A percentile compares a stretch with the other conserved stretches of the same genome.
Conservation (phyloP, 495 filamentous ascomycete genomes). For the Podospora didyma region DNA sequence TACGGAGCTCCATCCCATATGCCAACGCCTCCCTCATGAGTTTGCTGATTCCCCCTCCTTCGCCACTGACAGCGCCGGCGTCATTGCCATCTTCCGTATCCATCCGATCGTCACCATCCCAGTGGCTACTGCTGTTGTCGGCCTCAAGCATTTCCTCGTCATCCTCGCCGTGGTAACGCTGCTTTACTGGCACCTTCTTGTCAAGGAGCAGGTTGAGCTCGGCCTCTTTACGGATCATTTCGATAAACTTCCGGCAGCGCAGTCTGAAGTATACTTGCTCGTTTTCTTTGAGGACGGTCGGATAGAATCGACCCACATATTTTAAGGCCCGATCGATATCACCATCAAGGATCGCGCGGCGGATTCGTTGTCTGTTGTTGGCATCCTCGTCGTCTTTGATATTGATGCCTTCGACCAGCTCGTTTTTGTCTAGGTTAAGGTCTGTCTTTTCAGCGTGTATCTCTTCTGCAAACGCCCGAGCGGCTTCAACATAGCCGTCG, state of each 20-base stretch:
- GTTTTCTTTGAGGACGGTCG: slow-evolving; percentile 76
- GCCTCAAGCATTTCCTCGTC: slow-evolving; percentile 71
- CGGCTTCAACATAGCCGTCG: slow-evolving; percentile 96
- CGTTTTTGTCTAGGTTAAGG: slow-evolving; percentile 51
- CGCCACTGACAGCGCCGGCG: slow-evolving; percentile 11
- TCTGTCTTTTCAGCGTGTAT: slow-evolving; percentile 66
- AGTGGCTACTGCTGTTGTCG: neutral
- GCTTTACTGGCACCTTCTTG: slow-evolving; percentile 4
- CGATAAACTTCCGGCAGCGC: slow-evolving; percentile 86
- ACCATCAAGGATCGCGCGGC: slow-evolving; percentile 83
- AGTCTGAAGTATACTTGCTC: slow-evolving; percentile 88
- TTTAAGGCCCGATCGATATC: slow-evolving; percentile 89
- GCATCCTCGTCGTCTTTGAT: slow-evolving; percentile 75
- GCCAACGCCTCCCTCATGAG: slow-evolving; percentile 63
- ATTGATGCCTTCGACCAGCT: slow-evolving; percentile 58
- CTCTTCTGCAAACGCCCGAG: slow-evolving; percentile 81
- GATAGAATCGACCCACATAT: slow-evolving; percentile 74
- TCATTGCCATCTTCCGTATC: slow-evolving; percentile 49
- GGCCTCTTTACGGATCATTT: slow-evolving; percentile 84
- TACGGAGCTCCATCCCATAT: slow-evolving; percentile 76
- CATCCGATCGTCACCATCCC: slow-evolving; percentile 39
- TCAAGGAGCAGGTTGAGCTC: slow-evolving; percentile 56
- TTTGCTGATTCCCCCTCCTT: slow-evolving; percentile 50
- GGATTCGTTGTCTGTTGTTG: slow-evolving; percentile 83
- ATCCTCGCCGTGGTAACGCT: slow-evolving; percentile 38